Conservation (phyloP, 768 basidiomycete species). For the Tylopilus felleus region DNA sequence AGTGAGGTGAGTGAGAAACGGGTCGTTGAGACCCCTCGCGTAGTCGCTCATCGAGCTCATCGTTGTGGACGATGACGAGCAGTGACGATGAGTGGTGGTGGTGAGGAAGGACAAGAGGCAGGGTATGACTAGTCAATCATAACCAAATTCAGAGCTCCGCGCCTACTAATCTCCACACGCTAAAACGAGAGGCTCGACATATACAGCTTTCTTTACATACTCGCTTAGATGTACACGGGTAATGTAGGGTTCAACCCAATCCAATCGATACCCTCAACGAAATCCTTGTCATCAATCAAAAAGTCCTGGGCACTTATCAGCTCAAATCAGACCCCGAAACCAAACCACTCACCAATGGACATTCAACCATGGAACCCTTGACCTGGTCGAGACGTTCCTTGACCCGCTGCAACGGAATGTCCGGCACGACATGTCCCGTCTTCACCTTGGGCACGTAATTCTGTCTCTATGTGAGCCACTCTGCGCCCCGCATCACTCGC, state of each 20-base stretch:
- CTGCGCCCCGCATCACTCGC: not conserved
- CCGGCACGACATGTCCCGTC: slow-evolving; percentile 77
- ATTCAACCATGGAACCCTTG: slow-evolving; percentile 71
- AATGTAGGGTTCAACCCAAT: slow-evolving; percentile 69
- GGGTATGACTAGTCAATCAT: slow-evolving; percentile 6
- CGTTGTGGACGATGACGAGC: slow-evolving; percentile 24
- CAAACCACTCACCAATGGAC: slow-evolving; percentile 54
- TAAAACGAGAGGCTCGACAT: not conserved
- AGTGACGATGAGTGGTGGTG: slow-evolving; percentile 3
- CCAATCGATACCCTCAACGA: slow-evolving; percentile 73
- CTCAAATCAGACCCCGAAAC: not conserved
- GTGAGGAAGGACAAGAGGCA: slow-evolving; percentile 1
- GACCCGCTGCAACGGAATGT: slow-evolving; percentile 60
- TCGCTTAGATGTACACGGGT: slow-evolving; percentile 65
- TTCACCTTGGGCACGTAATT: slow-evolving; percentile 72
- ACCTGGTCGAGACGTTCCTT: slow-evolving; percentile 73
- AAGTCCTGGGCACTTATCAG: slow-evolving; percentile 56
- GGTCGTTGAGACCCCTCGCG: slow-evolving; percentile 25
- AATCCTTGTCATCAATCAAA: slow-evolving; percentile 74
- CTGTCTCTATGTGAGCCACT: slow-evolving; percentile 36
- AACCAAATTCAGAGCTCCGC: slow-evolving; percentile 23
- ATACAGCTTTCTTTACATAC: slow-evolving; percentile 5
- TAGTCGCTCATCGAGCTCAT: slow-evolving; percentile 34
- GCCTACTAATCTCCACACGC: not conserved
- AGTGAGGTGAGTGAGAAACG: slow-evolving; percentile 53